Evolutionary conservation across 345 rosid genomes (phyloP), one percentile per base, ranked within the genome.

Genomic region (Laguncularia racemosa): DNA sequence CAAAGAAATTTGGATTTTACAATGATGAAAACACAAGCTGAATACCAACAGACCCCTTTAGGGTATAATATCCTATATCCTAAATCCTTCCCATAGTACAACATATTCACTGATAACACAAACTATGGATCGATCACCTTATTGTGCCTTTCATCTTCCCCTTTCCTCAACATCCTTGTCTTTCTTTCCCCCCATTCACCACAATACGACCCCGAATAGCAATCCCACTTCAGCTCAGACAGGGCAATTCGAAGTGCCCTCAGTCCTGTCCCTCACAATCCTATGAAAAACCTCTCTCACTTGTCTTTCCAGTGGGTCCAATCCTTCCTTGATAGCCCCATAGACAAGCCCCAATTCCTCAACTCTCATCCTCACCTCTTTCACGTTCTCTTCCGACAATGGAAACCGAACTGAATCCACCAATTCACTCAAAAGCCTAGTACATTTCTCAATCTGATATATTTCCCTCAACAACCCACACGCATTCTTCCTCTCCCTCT

Each of bases 401-500:
- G 99, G 99, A 46, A 81, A 85, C 51, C 77, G 82, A 64, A 79
- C 65, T 0, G 83, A 83, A 74, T 93, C 99, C 40, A 78, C 72
- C 80, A 79, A 58, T 14, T 93, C 97, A 18, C 70, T 71, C 85
- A 89, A 63, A 62, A 67, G 44, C 62, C 88, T 74, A 12, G 88
- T 63, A 38, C 77, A 74, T 58, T 71, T 85, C 64, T 87, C 97
- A 59, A 89, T 87, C 64, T 55, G 76, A 71, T 79, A 71, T 71
- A 93, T 87, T 77, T 89, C 99, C 53, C 67, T 85, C 75, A 89
- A 72, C 77, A 93, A 66, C 13, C 96, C 97, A 60, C 84, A 80
- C 17, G 84, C 77, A 55, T 81, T 82, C 76, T 81, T 89, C 81
- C 92, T 77, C 5, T 85, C 95, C 69, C 86, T 66, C 61, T 66